Evolutionary conservation across 305 asterid species (phyloP).

Genomic region (Solanum hybrid): DNA sequence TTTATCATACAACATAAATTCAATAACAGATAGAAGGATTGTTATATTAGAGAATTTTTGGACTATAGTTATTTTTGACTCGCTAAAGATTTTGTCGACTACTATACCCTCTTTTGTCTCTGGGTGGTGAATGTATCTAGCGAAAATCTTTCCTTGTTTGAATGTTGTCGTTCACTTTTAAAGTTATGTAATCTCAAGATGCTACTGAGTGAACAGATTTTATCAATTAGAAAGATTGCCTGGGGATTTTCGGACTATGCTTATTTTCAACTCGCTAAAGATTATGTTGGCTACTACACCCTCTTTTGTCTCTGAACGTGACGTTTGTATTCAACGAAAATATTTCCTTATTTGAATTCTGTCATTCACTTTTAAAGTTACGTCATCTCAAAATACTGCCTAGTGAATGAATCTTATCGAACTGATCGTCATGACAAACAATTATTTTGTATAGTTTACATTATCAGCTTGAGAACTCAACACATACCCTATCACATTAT

Average conservation of each 20-base stretch:
- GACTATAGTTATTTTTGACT: neutral
- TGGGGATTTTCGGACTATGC: neutral
- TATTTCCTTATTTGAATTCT: neutral
- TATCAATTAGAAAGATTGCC: neutral
- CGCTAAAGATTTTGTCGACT: neutral
- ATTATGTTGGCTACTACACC: neutral
- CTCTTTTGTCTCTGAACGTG: neutral
- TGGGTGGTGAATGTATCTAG: neutral
- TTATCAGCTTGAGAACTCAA: neutral
- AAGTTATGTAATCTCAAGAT: neutral
- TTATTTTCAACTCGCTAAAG: neutral
- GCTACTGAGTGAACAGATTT: neutral
- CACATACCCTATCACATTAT: too few relatives aligned
- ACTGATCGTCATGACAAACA: neutral
- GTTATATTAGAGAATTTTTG: neutral
- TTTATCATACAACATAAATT: neutral
- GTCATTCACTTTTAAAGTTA: neutral
- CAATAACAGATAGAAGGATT: neutral
- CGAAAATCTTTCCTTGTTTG: neutral
- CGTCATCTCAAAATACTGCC: neutral
- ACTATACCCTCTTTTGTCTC: neutral
- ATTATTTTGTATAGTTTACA: neutral
- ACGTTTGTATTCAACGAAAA: neutral
- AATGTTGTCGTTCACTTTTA: neutral
- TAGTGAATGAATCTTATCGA: neutral